These are phyloP conservation scores for Phtheirospermum japonicum DNA, from an alignment of 257 asterid genomes.

Conservation along the genomic window DNA sequence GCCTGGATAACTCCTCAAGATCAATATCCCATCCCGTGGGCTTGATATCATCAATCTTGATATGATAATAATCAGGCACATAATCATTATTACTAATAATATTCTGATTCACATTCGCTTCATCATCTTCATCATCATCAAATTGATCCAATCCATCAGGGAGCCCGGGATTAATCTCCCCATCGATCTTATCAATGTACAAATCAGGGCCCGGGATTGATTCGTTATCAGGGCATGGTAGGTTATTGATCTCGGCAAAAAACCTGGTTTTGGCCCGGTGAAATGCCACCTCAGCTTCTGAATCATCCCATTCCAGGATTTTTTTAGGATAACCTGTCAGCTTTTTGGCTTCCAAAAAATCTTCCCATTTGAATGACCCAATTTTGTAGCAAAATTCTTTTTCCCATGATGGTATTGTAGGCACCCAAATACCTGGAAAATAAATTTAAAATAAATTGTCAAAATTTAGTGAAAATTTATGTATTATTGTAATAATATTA, in stretches of 20 bases:
- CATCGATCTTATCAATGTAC: conserved; percentile 26
- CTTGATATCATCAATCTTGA: conserved; percentile 24
- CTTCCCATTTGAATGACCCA: conserved; percentile 27
- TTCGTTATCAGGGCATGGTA: neutral
- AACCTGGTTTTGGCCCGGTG: conserved; percentile 16
- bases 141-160: too few relatives aligned
- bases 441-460: too few relatives aligned
- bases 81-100: too few relatives aligned
- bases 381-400: conserved; percentile 27
- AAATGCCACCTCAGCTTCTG: conserved; percentile 28
- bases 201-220: conserved; percentile 1
- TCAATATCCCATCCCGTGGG: conserved; percentile 35
- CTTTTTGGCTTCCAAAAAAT: conserved; percentile 24
- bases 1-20: neutral
- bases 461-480: too few relatives aligned
- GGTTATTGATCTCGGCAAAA: conserved; percentile 10
- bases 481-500: too few relatives aligned
- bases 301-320: conserved; percentile 28
- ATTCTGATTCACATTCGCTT: neutral
- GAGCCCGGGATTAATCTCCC: conserved; percentile 4
- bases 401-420: conserved; percentile 32
- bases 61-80: conserved; percentile 3
- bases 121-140: neutral
- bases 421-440: conserved; percentile 27
- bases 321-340: neutral